phyloP scores from a whole-genome alignment of 139 green algal species.

The Picocystis salinarum region DNA sequence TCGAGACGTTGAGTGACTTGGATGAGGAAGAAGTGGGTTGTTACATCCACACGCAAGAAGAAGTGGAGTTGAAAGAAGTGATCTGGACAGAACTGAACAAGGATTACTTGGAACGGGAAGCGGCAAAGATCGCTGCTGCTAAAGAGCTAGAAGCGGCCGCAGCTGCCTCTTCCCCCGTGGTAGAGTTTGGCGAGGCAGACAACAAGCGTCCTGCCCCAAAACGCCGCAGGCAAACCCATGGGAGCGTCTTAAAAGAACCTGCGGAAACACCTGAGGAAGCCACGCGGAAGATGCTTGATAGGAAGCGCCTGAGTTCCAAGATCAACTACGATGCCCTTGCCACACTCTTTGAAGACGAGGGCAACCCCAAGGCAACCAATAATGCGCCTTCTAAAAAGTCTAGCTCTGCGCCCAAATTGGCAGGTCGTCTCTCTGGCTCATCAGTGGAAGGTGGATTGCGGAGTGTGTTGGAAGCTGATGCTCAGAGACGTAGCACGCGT shows the following conservation, averaged over 20 bases:
- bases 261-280: too few species aligned
- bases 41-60: constrained; percentile 37
- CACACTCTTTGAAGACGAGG: constrained; percentile 45
- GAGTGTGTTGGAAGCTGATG: too few species aligned
- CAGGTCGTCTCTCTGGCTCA: too few species aligned
- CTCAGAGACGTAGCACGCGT: too few species aligned
- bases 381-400: too few species aligned
- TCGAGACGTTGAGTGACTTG: constrained; percentile 19
- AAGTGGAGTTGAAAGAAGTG: constrained; percentile 29
- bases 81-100: constrained; percentile 48
- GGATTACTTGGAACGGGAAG: constrained; percentile 17
- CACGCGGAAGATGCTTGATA: constrained; percentile 15
- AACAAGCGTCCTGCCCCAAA: too few species aligned
- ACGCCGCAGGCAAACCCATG: too few species aligned
- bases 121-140: background rate
- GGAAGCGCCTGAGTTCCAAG: constrained; percentile 33
- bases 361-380: too few species aligned
- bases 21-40: constrained; percentile 22
- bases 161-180: background rate
- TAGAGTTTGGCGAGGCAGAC: background rate
- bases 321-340: constrained; percentile 69
- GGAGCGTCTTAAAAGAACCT: too few species aligned
- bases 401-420: too few species aligned
- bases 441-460: too few species aligned
- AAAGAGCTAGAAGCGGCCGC: constrained; percentile 11